Evolutionary conservation across 1,284 basidiomycete species (phyloP).

Genomic region (Leccinum fuscescens): DNA sequence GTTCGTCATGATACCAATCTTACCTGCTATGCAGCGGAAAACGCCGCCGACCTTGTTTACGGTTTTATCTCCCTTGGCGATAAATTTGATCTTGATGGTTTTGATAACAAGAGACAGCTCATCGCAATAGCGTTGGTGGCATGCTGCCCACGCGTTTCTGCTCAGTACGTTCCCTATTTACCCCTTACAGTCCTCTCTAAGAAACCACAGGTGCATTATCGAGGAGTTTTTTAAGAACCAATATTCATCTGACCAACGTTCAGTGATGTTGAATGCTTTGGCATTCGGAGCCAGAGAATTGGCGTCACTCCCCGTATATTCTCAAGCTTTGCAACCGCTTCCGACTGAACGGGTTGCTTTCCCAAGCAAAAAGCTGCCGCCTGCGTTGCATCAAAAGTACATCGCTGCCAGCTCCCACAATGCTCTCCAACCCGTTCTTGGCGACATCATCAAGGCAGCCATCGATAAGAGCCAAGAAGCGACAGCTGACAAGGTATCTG

Average conservation of each 20-base stretch:
- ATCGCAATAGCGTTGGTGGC: slow-evolving; percentile 78
- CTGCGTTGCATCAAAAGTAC: slow-evolving; percentile 67
- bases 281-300: slow-evolving; percentile 85
- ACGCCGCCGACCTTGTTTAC: slow-evolving; percentile 79
- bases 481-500: slow-evolving; percentile 51
- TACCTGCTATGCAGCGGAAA: slow-evolving; percentile 62
- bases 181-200: background rate
- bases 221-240: slow-evolving; percentile 93
- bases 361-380: slow-evolving; percentile 79
- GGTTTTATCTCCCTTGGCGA: slow-evolving; percentile 77
- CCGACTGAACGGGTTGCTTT: slow-evolving; percentile 50
- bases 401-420: slow-evolving; percentile 40
- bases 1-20: background rate
- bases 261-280: slow-evolving; percentile 81
- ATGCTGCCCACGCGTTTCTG: slow-evolving; percentile 73
- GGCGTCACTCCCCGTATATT: slow-evolving; percentile 62
- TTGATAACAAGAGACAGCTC: slow-evolving; percentile 76
- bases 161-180: slow-evolving; percentile 61
- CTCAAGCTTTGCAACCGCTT: slow-evolving; percentile 36
- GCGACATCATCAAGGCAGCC: slow-evolving; percentile 56
- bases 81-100: slow-evolving; percentile 78
- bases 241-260: slow-evolving; percentile 85
- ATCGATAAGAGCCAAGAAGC: slow-evolving; percentile 55
- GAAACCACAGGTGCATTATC: slow-evolving; percentile 62
- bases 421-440: slow-evolving; percentile 51